phyloP scores from a whole-genome alignment of 2,329 filamentous ascomycete genomes.

The Colletotrichum brevisporum region DNA sequence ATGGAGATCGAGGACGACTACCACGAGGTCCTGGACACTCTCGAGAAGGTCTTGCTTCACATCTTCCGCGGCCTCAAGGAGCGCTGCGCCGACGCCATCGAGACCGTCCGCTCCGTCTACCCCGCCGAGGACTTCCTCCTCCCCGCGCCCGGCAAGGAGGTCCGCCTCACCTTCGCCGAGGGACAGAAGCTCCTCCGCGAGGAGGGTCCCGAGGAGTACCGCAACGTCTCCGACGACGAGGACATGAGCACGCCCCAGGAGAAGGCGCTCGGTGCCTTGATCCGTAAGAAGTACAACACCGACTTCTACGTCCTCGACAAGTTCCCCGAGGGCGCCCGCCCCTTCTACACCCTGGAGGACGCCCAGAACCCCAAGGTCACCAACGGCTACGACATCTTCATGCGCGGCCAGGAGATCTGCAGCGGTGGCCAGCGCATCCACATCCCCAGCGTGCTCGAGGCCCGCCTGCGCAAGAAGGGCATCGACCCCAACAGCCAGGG shows the following conservation, averaged over 20 bases:
- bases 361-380: constrained; percentile 75
- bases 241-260: constrained; percentile 87
- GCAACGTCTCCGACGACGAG: constrained; percentile 80
- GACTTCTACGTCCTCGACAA: constrained; percentile 99
- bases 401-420: constrained; percentile 92
- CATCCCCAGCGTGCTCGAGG: constrained; percentile 78
- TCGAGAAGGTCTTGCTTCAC: constrained; percentile 31
- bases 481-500: constrained; percentile 80
- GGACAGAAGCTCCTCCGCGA: constrained; percentile 83
- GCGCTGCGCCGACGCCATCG: constrained; percentile 79
- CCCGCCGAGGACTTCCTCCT: constrained; percentile 84
- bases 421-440: constrained; percentile 71
- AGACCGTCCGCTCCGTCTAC: constrained; percentile 79
- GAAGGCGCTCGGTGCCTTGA: constrained; percentile 88
- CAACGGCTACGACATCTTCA: constrained; percentile 85
- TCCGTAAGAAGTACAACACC: constrained; percentile 90
- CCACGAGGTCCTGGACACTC: constrained; percentile 36
- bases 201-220: constrained; percentile 77
- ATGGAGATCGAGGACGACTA: constrained; percentile 89
- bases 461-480: constrained; percentile 83
- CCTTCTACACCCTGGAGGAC: constrained; percentile 92
- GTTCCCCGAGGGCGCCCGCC: constrained; percentile 89
- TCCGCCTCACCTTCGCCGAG: constrained; percentile 83
- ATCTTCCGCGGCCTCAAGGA: constrained; percentile 48
- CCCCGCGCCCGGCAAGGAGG: constrained; percentile 80